Evolutionary conservation across 768 basidiomycete species (phyloP).

Genomic region (Chalciporus chontae): DNA sequence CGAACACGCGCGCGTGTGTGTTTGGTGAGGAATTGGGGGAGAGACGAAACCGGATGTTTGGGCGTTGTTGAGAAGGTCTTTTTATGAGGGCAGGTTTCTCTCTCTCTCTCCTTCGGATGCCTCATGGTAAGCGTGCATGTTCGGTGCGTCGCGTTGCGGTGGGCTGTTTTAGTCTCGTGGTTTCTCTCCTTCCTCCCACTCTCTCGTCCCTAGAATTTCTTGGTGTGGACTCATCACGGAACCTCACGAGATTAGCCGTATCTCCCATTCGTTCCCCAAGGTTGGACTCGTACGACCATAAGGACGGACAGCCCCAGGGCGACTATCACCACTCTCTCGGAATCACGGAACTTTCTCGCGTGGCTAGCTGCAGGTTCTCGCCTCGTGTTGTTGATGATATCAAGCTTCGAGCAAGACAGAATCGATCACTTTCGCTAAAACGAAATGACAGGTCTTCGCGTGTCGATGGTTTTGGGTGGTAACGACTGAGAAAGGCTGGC

Average conservation of each 20-base stretch:
- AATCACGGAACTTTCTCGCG: slow-evolving; percentile 23
- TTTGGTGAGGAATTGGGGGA: neutral
- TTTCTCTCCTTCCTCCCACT: slow-evolving; percentile 15
- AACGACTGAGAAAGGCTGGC: neutral
- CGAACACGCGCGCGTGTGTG: slow-evolving; percentile 11
- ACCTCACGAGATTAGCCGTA: slow-evolving; percentile 4
- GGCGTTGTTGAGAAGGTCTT: slow-evolving; percentile 10
- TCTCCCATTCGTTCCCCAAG: slow-evolving; percentile 1
- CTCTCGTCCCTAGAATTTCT: slow-evolving; percentile 13
- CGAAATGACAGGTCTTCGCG: slow-evolving; percentile 15
- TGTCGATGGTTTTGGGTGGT: slow-evolving; percentile 5
- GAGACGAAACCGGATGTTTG: slow-evolving; percentile 19
- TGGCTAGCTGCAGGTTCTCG: slow-evolving; percentile 19
- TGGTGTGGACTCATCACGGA: neutral
- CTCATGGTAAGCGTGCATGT: slow-evolving; percentile 30
- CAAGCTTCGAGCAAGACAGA: slow-evolving; percentile 6
- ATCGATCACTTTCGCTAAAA: slow-evolving; percentile 4
- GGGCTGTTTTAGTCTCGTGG: slow-evolving; percentile 1
- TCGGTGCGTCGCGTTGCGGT: slow-evolving; percentile 17
- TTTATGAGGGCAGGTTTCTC: slow-evolving; percentile 23
- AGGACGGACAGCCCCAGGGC: slow-evolving; percentile 1
- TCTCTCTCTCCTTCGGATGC: no score
- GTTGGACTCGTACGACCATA: neutral
- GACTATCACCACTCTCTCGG: slow-evolving; percentile 15
- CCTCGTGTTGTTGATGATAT: slow-evolving; percentile 21